Percentiles rank a stretch among this genome's conserved stretches.
Evolutionary conservation across 2,329 filamentous ascomycete genomes (phyloP).

Genomic region (Penicillium corylophilum): DNA sequence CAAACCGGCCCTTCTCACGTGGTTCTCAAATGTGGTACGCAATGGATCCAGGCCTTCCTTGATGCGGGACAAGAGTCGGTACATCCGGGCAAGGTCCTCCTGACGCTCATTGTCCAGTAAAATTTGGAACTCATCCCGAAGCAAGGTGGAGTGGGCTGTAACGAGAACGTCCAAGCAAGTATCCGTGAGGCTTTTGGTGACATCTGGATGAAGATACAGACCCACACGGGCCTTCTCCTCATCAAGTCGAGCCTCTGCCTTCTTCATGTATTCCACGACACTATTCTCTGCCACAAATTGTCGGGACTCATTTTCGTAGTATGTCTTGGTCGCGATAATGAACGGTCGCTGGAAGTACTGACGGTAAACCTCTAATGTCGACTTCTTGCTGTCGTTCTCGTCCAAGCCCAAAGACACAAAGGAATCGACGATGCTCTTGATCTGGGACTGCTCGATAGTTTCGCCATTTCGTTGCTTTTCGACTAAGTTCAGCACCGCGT

Average conservation of each 20-base stretch:
- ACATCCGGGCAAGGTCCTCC: slow-evolving; percentile 96
- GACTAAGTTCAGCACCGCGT: slow-evolving; percentile 87
- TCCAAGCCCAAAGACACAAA: slow-evolving; percentile 94
- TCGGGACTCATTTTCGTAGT: slow-evolving; percentile 90
- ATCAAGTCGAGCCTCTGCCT: slow-evolving; percentile 82
- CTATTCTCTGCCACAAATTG: slow-evolving; percentile 95
- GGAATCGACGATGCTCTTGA: slow-evolving; percentile 94
- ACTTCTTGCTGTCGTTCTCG: slow-evolving; percentile 88
- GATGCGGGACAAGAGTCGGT: slow-evolving; percentile 83
- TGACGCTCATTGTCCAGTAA: slow-evolving; percentile 91
- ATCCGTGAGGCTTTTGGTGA: slow-evolving; percentile 78
- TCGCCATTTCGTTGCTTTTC: slow-evolving; percentile 97
- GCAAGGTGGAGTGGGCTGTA: slow-evolving; percentile 77
- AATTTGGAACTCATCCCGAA: slow-evolving; percentile 93
- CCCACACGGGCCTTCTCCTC: slow-evolving; percentile 94
- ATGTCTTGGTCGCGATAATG: slow-evolving; percentile 75
- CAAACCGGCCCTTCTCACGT: slow-evolving; percentile 86
- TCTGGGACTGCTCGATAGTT: slow-evolving; percentile 94
- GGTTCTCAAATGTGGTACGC: slow-evolving; percentile 81
- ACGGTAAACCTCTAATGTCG: slow-evolving; percentile 91
- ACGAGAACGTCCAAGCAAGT: slow-evolving; percentile 88
- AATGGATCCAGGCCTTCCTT: slow-evolving; percentile 88
- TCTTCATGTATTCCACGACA: slow-evolving; percentile 99
- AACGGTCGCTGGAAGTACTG: slow-evolving; percentile 92
- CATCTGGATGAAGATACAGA: slow-evolving; percentile 89